phyloP scores from a whole-genome alignment of 495 filamentous ascomycete genomes.

The Polyplosphaeria fusca region DNA sequence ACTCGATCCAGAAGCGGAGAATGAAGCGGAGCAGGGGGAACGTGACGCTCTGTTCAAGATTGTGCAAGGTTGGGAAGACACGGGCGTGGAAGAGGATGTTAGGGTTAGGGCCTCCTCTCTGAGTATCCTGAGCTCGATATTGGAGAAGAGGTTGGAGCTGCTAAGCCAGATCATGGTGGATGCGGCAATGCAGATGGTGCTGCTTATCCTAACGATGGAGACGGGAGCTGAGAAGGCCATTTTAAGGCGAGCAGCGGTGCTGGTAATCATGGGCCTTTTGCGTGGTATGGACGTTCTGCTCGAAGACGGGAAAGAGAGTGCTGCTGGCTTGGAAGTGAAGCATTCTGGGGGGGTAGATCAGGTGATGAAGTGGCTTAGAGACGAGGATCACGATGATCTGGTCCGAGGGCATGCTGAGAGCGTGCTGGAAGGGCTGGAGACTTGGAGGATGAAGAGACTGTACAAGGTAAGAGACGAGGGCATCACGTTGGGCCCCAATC shows the following conservation, averaged over 20 bases:
- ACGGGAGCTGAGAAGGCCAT: slow-evolving; percentile 62
- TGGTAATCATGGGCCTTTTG: slow-evolving; percentile 66
- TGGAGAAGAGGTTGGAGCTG: slow-evolving; percentile 61
- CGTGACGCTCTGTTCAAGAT: slow-evolving; percentile 53
- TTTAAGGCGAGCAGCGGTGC: slow-evolving; percentile 66
- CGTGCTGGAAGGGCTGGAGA: slow-evolving; percentile 68
- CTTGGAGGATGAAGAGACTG: slow-evolving; percentile 61
- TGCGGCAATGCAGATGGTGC: slow-evolving; percentile 62
- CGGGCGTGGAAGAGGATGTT: slow-evolving; percentile 68
- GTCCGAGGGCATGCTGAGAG: slow-evolving; percentile 68
- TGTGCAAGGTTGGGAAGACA: slow-evolving; percentile 70
- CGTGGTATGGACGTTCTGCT: slow-evolving; percentile 60
- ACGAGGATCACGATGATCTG: slow-evolving; percentile 67
- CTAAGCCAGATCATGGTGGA: slow-evolving; percentile 55
- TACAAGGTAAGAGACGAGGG: slow-evolving; percentile 43
- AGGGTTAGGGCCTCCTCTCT: slow-evolving; percentile 75
- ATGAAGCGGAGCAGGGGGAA: slow-evolving; percentile 36
- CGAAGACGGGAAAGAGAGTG: slow-evolving; percentile 50
- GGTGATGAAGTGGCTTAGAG: slow-evolving; percentile 62
- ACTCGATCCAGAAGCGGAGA: slow-evolving; percentile 38
- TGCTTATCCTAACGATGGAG: slow-evolving; percentile 66
- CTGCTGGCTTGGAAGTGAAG: slow-evolving; percentile 60
- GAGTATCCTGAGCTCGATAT: slow-evolving; percentile 62
- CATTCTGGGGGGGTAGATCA: slow-evolving; percentile 61
- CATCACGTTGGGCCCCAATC: slow-evolving; percentile 36